These are phyloP conservation scores for Globisporangium carolinianum DNA, from an alignment of 352 stramenopile species.

Conservation along the genomic window DNA sequence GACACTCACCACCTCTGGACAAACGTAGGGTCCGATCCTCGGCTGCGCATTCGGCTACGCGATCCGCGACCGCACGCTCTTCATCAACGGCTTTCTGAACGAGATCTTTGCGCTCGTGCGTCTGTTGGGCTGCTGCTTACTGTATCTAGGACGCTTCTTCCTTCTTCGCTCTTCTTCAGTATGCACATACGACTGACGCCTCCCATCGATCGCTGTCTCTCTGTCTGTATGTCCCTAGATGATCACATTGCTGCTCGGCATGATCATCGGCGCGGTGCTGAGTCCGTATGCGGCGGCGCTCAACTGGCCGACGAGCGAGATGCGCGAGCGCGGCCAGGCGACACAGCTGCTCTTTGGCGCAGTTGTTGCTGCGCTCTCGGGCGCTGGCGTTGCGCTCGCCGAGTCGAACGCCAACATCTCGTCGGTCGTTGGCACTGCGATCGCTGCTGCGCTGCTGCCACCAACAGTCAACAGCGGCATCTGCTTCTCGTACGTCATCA, in stretches of 20 bases:
- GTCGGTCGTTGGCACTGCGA: slow-evolving; percentile 86
- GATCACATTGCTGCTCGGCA: slow-evolving; percentile 70
- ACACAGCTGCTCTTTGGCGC: slow-evolving; percentile 80
- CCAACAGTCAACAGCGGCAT: slow-evolving; percentile 85
- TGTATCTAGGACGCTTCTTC: neutral
- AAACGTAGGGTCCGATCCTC: slow-evolving; percentile 60
- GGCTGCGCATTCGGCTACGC: slow-evolving; percentile 79
- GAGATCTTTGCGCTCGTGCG: slow-evolving; percentile 68
- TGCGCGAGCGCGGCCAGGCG: slow-evolving; percentile 68
- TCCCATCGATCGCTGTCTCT: neutral
- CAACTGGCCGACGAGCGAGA: slow-evolving; percentile 81
- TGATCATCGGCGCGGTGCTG: slow-evolving; percentile 74
- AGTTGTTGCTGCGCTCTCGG: slow-evolving; percentile 69
- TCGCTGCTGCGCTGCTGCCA: slow-evolving; percentile 71
- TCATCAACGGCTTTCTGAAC: slow-evolving; percentile 81
- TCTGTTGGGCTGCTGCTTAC: no score
- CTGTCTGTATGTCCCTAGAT: slow-evolving; percentile 19
- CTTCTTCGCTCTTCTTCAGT: neutral
- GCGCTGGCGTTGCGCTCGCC: slow-evolving; percentile 66
- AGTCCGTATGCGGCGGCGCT: slow-evolving; percentile 71
- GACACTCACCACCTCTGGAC: neutral
- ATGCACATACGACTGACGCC: no score
- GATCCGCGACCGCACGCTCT: slow-evolving; percentile 71
- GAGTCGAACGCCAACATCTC: slow-evolving; percentile 87
- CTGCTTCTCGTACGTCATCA: slow-evolving; percentile 82